Evolutionary conservation across 225 moss, liverwort and hornwort species (phyloP).

Genomic region (Rhytidiadelphus loreus): DNA sequence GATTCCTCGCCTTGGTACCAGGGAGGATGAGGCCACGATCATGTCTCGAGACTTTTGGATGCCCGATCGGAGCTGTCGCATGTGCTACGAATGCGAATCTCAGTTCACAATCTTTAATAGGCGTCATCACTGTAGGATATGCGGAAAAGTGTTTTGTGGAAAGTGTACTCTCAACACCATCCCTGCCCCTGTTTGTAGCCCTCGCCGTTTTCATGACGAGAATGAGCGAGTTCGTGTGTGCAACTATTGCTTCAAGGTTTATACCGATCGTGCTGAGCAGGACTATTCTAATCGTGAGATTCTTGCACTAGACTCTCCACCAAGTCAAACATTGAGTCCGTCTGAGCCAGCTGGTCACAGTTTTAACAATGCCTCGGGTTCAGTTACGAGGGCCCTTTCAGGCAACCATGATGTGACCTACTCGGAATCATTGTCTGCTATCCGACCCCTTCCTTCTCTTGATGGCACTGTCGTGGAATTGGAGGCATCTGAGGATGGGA

Average conservation of each 20-base stretch:
- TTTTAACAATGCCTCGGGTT: slow-evolving; percentile 24
- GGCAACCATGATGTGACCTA: slow-evolving; percentile 8
- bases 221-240: slow-evolving; percentile 92
- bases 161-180: slow-evolving; percentile 81
- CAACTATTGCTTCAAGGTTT: slow-evolving; percentile 76
- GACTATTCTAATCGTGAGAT: slow-evolving; percentile 19
- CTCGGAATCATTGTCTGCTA: slow-evolving; percentile 10
- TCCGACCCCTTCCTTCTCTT: not conserved
- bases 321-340: slow-evolving; percentile 39
- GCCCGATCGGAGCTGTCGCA: slow-evolving; percentile 90
- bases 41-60: slow-evolving; percentile 96
- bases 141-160: slow-evolving; percentile 89
- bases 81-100: slow-evolving; percentile 89
- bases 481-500: slow-evolving; percentile 11
- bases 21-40: slow-evolving; percentile 65
- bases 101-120: slow-evolving; percentile 84
- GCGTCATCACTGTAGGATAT: slow-evolving; percentile 92
- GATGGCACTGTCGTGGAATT: slow-evolving; percentile 10
- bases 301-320: slow-evolving; percentile 18
- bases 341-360: slow-evolving; percentile 44
- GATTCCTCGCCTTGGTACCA: slow-evolving; percentile 64
- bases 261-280: slow-evolving; percentile 43
- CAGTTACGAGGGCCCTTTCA: slow-evolving; percentile 3
- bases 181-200: slow-evolving; percentile 49
- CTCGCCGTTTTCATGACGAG: slow-evolving; percentile 56